Conservation (phyloP, 495 filamentous ascomycete genomes). For the Aspergillus taichungensis region DNA sequence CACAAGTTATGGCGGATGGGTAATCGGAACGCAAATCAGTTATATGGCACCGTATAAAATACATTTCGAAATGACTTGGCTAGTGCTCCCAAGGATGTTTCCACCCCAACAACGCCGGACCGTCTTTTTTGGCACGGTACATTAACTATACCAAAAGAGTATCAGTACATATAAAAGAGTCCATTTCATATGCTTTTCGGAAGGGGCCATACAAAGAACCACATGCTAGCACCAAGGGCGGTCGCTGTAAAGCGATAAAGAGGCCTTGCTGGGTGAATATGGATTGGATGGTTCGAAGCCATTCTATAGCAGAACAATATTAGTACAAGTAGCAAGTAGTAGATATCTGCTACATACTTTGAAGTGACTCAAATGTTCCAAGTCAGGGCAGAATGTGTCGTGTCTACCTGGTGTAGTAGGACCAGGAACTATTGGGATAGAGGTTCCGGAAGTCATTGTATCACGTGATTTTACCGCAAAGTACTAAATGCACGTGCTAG, state of each 20-base stretch:
- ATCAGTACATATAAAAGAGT: slow-evolving; percentile 3
- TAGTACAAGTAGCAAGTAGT: too few species aligned
- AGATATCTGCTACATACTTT: not conserved
- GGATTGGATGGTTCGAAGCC: slow-evolving; percentile 61
- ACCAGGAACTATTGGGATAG: too few species aligned
- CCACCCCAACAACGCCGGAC: slow-evolving; percentile 78
- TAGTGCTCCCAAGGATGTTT: slow-evolving; percentile 99
- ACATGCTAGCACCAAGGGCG: slow-evolving; percentile 89
- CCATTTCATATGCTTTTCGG: not conserved
- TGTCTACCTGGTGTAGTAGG: too few species aligned
- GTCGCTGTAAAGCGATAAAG: slow-evolving; percentile 81
- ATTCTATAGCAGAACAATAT: slow-evolving; percentile 23
- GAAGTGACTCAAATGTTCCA: too few species aligned
- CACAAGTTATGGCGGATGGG: not conserved
- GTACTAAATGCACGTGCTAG: too few species aligned
- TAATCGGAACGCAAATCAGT: too few species aligned
- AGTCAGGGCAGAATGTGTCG: too few species aligned
- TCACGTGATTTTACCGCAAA: too few species aligned
- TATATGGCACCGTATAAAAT: too few species aligned
- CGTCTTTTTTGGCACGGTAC: slow-evolving; percentile 94
- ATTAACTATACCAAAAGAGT: slow-evolving; percentile 54
- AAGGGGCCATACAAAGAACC: slow-evolving; percentile 78
- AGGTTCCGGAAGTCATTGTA: too few species aligned
- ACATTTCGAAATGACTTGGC: not conserved
- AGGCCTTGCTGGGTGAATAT: slow-evolving; percentile 61